Conservation (phyloP, 1,284 basidiomycete species). For the Papiliotrema terrestris region DNA sequence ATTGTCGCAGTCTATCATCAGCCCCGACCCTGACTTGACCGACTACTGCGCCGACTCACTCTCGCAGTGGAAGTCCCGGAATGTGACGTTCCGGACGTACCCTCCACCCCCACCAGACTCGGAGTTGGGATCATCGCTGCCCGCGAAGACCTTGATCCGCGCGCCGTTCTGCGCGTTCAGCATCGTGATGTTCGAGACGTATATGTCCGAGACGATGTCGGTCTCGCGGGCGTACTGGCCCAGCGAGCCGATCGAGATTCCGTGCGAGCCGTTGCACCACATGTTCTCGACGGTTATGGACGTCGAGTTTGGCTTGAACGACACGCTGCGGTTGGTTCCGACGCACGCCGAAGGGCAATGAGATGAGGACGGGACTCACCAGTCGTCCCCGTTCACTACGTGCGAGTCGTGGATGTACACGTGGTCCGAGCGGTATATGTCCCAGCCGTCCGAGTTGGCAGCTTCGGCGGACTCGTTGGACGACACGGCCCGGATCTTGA, state of each 20-base stretch:
- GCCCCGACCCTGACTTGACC: not conserved
- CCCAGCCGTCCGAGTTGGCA: conserved; percentile 62
- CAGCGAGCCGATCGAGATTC: conserved; percentile 62
- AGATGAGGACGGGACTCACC: conserved; percentile 6
- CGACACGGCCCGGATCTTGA: conserved; percentile 22
- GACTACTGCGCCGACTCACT: conserved; percentile 11
- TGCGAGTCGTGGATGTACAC: conserved; percentile 30
- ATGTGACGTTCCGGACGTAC: conserved; percentile 54
- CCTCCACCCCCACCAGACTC: conserved; percentile 58
- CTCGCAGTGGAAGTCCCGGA: conserved; percentile 16
- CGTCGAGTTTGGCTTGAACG: conserved; percentile 65
- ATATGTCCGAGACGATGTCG: conserved; percentile 66
- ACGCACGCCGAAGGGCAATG: not conserved
- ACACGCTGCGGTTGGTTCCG: conserved; percentile 55
- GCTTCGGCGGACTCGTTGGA: conserved; percentile 23
- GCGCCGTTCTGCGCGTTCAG: conserved; percentile 61
- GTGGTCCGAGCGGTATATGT: conserved; percentile 55
- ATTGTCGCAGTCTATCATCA: conserved; percentile 53
- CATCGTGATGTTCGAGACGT: conserved; percentile 59
- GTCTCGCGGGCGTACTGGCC: conserved; percentile 57
- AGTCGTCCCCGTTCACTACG: conserved; percentile 29
- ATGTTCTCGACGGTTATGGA: conserved; percentile 60
- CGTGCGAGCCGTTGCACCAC: conserved; percentile 56
- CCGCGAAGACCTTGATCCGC: conserved; percentile 65
- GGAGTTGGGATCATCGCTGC: conserved; percentile 39